Percentiles rank a stretch among this genome's conserved stretches.
Evolutionary conservation across 495 filamentous ascomycete species (phyloP).

Genomic region (Lasiosphaeriaceae sp.): DNA sequence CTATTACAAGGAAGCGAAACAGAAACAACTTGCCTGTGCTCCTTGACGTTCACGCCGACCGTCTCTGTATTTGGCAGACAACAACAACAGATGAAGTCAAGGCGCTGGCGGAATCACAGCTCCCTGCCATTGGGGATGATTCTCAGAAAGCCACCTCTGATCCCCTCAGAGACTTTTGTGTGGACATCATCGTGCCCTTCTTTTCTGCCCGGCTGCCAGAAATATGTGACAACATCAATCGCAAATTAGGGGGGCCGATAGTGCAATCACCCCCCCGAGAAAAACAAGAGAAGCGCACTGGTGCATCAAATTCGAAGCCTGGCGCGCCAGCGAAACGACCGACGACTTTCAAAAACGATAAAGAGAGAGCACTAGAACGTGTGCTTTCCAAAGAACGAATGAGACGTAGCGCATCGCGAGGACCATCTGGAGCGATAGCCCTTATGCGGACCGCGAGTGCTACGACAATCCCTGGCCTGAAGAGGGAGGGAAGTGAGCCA

Average conservation of each 20-base stretch:
- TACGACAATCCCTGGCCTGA: slow-evolving; percentile 51
- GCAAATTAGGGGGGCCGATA: slow-evolving; percentile 78
- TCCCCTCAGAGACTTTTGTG: slow-evolving; percentile 66
- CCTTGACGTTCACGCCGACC: slow-evolving; percentile 82
- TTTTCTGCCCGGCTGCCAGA: slow-evolving; percentile 82
- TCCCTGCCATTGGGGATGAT: slow-evolving; percentile 22
- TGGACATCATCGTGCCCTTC: slow-evolving; percentile 91
- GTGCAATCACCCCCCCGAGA: slow-evolving; percentile 59
- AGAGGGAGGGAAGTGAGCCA: slow-evolving; percentile 62
- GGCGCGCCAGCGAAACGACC: slow-evolving; percentile 56
- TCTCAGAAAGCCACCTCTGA: slow-evolving; percentile 33
- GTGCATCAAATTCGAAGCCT: slow-evolving; percentile 38
- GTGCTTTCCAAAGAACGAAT: slow-evolving; percentile 67
- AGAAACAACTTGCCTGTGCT: slow-evolving; percentile 48
- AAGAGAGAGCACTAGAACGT: slow-evolving; percentile 59
- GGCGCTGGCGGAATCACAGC: slow-evolving; percentile 48
- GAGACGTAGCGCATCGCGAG: slow-evolving; percentile 48
- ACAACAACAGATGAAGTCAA: slow-evolving; percentile 55
- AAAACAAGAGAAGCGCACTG: slow-evolving; percentile 38
- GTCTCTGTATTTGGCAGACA: slow-evolving; percentile 96
- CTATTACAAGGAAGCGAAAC: slow-evolving; percentile 33
- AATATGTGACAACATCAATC: slow-evolving; percentile 71
- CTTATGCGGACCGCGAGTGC: slow-evolving; percentile 70
- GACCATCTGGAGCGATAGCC: slow-evolving; percentile 49
- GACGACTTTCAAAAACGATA: slow-evolving; percentile 47